Conservation (phyloP, 2,329 filamentous ascomycete species). For the Pyrenochaeta sp. region DNA sequence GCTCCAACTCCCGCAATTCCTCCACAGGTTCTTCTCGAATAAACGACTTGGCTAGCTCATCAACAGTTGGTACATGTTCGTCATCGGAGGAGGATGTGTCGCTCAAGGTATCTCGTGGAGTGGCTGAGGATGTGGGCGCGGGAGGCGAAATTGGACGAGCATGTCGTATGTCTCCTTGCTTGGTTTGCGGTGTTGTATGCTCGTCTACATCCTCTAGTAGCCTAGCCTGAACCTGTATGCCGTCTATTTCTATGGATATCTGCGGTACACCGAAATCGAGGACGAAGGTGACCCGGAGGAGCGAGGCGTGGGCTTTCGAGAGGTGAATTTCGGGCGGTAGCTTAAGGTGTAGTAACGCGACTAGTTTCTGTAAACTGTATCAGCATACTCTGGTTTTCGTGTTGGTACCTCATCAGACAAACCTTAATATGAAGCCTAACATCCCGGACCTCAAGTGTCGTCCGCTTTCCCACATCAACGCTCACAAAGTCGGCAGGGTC, state of each 20-base stretch:
- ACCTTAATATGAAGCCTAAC: conserved; percentile 83
- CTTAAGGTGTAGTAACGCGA: conserved; percentile 73
- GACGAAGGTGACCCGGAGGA: conserved; percentile 83
- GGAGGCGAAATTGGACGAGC: conserved; percentile 13
- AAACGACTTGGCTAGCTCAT: conserved; percentile 80
- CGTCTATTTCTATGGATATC: conserved; percentile 82
- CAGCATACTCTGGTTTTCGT: conserved; percentile 14
- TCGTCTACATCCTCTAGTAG: conserved; percentile 28
- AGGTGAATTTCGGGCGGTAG: conserved; percentile 73
- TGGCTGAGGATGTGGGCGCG: conserved; percentile 16
- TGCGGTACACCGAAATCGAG: conserved; percentile 87
- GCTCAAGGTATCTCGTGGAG: conserved; percentile 11
- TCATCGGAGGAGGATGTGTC: conserved; percentile 41
- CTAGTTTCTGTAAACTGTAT: conserved; percentile 72
- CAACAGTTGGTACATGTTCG: conserved; percentile 68
- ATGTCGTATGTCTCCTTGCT: conserved; percentile 8
- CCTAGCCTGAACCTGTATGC: conserved; percentile 72
- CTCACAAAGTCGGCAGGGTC: conserved; percentile 88
- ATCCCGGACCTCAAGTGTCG: conserved; percentile 85
- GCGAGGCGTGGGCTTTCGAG: conserved; percentile 75
- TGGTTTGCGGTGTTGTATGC: conserved; percentile 5
- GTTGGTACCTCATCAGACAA: conserved; percentile 36
- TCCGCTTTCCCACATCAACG: conserved; percentile 81
- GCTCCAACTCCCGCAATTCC: conserved; percentile 73
- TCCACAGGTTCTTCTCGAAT: conserved; percentile 73